Conservation (phyloP, 2,329 filamentous ascomycete species). For the Ilyonectria sp. region DNA sequence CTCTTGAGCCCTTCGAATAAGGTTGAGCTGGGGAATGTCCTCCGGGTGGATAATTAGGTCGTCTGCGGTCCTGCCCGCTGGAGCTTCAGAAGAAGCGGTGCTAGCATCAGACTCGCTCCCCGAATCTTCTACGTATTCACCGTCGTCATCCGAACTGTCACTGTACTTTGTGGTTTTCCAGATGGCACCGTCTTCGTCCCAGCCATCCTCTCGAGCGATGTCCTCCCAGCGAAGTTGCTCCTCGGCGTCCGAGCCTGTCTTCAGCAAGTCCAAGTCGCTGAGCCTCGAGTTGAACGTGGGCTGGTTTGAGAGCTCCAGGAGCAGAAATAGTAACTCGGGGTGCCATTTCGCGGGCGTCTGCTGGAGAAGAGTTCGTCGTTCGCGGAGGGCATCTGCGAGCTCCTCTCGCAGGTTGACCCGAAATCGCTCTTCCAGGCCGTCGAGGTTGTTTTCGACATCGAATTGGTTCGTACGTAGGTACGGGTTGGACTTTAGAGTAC, state of each 20-base stretch:
- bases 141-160: conserved; percentile 73
- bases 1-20: conserved; percentile 52
- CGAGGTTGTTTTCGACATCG: conserved; percentile 74
- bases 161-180: conserved; percentile 81
- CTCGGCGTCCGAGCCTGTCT: conserved; percentile 57
- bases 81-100: conserved; percentile 50
- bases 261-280: conserved; percentile 72
- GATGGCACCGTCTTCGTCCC: conserved; percentile 75
- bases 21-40: conserved; percentile 51
- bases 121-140: conserved; percentile 53
- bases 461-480: conserved; percentile 83
- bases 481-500: conserved; percentile 67
- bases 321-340: conserved; percentile 83
- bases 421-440: conserved; percentile 89
- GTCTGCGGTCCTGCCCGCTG: conserved; percentile 44
- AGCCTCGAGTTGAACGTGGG: conserved; percentile 80
- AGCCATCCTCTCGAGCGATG: conserved; percentile 82
- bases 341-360: conserved; percentile 72
- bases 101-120: conserved; percentile 54
- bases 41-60: conserved; percentile 55
- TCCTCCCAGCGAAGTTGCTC: conserved; percentile 82
- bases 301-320: conserved; percentile 86
- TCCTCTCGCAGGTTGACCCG: conserved; percentile 84
- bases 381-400: conserved; percentile 79
- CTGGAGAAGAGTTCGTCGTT: conserved; percentile 72